Conservation (phyloP, 148 eudicot genomes). For the Diospyros lotus region DNA sequence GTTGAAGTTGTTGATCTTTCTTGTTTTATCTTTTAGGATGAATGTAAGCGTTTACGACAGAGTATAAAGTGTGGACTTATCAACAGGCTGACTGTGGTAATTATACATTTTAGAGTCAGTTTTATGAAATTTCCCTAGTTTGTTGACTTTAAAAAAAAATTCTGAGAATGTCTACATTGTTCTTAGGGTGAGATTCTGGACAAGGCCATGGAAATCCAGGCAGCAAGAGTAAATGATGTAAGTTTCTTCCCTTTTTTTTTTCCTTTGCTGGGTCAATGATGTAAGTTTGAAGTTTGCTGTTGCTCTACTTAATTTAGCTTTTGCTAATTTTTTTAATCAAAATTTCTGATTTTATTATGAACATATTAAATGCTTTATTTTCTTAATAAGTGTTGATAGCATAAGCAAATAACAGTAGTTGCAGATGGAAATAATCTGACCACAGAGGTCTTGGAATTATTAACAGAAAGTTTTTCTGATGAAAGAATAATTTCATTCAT, state of each 20-base stretch:
- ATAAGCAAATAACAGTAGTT: not conserved
- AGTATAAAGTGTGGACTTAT: slow-evolving; percentile 96
- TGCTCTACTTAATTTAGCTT: too few relatives aligned
- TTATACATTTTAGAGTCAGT: slow-evolving; percentile 5
- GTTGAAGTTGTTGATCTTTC: slow-evolving; percentile 19
- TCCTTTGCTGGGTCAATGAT: not conserved
- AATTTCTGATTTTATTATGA: not conserved
- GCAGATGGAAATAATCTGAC: not conserved
- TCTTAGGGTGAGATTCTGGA: slow-evolving; percentile 90
- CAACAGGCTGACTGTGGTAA: slow-evolving; percentile 84
- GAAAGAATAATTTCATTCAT: too few relatives aligned
- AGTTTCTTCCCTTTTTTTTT: slow-evolving; percentile 25
- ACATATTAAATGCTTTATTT: not conserved
- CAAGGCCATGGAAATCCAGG: slow-evolving; percentile 82
- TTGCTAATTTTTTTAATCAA: not conserved
- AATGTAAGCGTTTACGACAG: slow-evolving; percentile 95
- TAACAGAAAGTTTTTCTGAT: not conserved
- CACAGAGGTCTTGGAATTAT: not conserved
- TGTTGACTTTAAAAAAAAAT: slow-evolving; percentile 4
- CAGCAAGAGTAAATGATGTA: slow-evolving; percentile 85
- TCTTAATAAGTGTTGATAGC: not conserved
- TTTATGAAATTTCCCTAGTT: not conserved
- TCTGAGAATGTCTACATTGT: slow-evolving; percentile 12
- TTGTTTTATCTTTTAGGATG: slow-evolving; percentile 55
- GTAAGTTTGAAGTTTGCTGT: not conserved